Conservation (phyloP, 139 green algal species). For the Eudorina sp. region DNA sequence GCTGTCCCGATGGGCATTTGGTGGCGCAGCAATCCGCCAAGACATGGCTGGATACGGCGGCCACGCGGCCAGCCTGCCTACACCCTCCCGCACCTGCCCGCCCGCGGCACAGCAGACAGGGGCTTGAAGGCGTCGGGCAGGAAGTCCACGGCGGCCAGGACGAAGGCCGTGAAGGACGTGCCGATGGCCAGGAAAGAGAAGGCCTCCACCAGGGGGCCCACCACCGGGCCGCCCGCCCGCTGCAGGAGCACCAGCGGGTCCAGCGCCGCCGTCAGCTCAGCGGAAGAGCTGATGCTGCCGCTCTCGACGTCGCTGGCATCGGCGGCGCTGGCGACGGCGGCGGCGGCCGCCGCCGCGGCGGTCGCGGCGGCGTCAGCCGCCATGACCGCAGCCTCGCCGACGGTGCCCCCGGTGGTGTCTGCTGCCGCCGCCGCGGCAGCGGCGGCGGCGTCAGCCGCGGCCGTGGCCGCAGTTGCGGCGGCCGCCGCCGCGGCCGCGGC, state of each 20-base stretch:
- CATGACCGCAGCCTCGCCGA: background rate
- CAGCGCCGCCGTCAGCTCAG: constrained; percentile 26
- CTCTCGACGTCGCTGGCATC: background rate
- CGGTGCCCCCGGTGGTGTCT: background rate
- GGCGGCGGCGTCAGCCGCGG: background rate
- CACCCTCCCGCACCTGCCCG: background rate
- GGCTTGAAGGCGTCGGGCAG: constrained; percentile 68
- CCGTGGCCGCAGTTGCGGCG: background rate
- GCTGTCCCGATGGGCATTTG: too few species aligned
- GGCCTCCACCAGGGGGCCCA: constrained; percentile 53
- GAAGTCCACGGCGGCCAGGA: constrained; percentile 87
- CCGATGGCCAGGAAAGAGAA: constrained; percentile 81
- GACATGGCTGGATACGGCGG: too few species aligned
- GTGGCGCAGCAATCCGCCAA: too few species aligned
- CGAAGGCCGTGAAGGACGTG: constrained; percentile 90
- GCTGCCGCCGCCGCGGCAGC: background rate
- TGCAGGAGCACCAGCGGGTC: constrained; percentile 49
- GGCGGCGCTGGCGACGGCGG: background rate
- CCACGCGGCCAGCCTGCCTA: too few species aligned
- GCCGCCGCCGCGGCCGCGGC: background rate
- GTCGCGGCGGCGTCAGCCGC: background rate
- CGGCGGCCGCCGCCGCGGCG: background rate
- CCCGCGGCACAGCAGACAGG: background rate
- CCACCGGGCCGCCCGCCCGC: constrained; percentile 23
- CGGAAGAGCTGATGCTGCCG: background rate